Evolutionary conservation across 148 eudicot species (phyloP), one percentile per base, ranked within the genome.

Genomic region (Vaccinium corymbosum): DNA sequence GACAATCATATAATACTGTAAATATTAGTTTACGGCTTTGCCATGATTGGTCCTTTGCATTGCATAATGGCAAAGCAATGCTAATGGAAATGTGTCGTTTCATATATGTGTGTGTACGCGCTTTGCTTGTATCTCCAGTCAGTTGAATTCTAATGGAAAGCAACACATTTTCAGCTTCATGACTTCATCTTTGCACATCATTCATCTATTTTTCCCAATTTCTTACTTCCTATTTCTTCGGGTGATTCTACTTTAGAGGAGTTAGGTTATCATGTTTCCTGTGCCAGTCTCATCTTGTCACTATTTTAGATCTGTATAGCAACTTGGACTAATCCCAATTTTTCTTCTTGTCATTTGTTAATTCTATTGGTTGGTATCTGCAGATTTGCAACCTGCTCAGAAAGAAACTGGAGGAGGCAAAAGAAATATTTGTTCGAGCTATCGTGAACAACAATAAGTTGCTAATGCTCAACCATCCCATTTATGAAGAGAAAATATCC

Each of bases 351-450:
- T 15, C 49, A 32, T 35, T 35, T 38, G n/a, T 35, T 72, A 49
- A 16, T 72, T 16, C 49, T 7, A 16, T 38, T 42, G 12, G 14
- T 75, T 66, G 22, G 68, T 61, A 14, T 78, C 50, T 86, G 85
- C 95, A 97, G 99, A 91, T 97, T 4, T 91, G 95, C 89, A 89
- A 80, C 84, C 89, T 90, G 92, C 89, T 97, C 88, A 92, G 88
- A 84, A 94, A 92, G 94, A 94, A 93, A 89, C 95, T 92, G 12
- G 98, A 93, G 62, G 99, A 94, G 89, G 97, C 99, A n/a, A 94
- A 97, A 87, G 99, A 97, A 82, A 25, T 94, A 86, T 78, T 94
- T 82, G 98, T 93, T 85, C 91, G 91, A 75, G 94, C 93, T 84
- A 85, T 92, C 83, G 93, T 93, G 57, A 94, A 92, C 90, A 93